phyloP scores from a whole-genome alignment of 441 rosid genomes.

The Melastoma candidum region DNA sequence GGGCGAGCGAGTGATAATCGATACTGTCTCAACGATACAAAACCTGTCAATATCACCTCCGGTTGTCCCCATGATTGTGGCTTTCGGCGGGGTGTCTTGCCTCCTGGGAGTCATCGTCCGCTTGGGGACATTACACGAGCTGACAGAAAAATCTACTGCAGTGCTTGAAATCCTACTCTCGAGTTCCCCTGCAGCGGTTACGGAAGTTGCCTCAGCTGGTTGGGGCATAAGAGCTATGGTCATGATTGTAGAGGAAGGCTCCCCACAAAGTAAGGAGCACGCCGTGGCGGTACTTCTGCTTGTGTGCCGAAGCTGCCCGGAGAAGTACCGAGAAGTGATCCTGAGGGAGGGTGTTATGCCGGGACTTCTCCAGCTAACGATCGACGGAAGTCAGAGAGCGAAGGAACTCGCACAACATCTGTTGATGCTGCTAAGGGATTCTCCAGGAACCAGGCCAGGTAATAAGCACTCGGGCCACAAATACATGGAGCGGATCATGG shows the following conservation, averaged over 20 bases:
- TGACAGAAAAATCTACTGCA: conserved; percentile 64
- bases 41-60: conserved; percentile 52
- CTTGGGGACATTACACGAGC: conserved; percentile 64
- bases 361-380: conserved; percentile 63
- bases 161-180: conserved; percentile 48
- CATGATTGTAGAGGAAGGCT: conserved; percentile 74
- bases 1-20: conserved; percentile 64
- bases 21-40: conserved; percentile 65
- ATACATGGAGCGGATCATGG: too few relatives aligned
- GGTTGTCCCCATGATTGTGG: conserved; percentile 30
- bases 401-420: conserved; percentile 60
- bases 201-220: conserved; percentile 39
- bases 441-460: conserved; percentile 16
- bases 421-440: conserved; percentile 60
- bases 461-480: too few relatives aligned
- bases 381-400: conserved; percentile 55
- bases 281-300: conserved; percentile 56
- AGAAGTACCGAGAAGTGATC: conserved; percentile 52
- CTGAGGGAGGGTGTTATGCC: conserved; percentile 79
- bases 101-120: conserved; percentile 60
- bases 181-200: conserved; percentile 49
- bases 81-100: conserved; percentile 51
- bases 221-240: conserved; percentile 61
- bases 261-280: conserved; percentile 50
- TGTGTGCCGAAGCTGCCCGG: conserved; percentile 47